Evolutionary conservation across 164 flowering plant species (phyloP).

Genomic region (Annona cherimola): DNA sequence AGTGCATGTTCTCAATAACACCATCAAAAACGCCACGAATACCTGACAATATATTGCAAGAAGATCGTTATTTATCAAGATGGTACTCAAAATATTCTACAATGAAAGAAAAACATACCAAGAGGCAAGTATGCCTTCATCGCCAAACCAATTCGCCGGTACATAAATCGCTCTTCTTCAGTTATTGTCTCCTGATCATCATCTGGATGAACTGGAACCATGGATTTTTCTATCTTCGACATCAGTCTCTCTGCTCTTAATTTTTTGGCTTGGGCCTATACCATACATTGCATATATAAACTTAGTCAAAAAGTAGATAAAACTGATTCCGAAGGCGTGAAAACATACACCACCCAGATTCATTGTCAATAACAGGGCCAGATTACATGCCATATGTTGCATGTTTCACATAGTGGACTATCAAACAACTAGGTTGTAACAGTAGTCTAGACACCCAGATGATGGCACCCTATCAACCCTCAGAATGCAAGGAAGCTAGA

Average conservation of each 20-base stretch:
- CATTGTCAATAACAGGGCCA: not conserved
- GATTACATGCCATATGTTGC: not conserved
- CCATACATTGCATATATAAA: constrained; percentile 12
- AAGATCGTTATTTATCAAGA: not conserved
- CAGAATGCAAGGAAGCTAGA: not conserved
- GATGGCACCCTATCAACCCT: not conserved
- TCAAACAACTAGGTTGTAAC: not conserved
- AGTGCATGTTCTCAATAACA: constrained; percentile 96
- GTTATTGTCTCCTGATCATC: constrained; percentile 90
- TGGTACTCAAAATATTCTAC: not conserved
- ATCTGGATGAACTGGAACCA: constrained; percentile 81
- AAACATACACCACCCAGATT: not conserved
- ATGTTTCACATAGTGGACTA: not conserved
- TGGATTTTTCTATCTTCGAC: constrained; percentile 71
- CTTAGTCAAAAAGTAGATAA: not conserved
- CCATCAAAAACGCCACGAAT: constrained; percentile 99
- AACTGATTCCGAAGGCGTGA: not conserved
- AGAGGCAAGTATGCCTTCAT: constrained; percentile 94
- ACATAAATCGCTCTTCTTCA: constrained; percentile 92
- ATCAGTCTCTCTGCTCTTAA: constrained; percentile 75
- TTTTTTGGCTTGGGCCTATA: constrained; percentile 82
- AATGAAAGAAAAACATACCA: constrained; percentile 38
- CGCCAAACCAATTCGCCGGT: constrained; percentile 79
- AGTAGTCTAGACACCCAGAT: not conserved
- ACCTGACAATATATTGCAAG: constrained; percentile 36